These are phyloP conservation scores for Rhizophlyctis rosea DNA, from an alignment of 192 early-diverging fungal species.

Conservation along the genomic window DNA sequence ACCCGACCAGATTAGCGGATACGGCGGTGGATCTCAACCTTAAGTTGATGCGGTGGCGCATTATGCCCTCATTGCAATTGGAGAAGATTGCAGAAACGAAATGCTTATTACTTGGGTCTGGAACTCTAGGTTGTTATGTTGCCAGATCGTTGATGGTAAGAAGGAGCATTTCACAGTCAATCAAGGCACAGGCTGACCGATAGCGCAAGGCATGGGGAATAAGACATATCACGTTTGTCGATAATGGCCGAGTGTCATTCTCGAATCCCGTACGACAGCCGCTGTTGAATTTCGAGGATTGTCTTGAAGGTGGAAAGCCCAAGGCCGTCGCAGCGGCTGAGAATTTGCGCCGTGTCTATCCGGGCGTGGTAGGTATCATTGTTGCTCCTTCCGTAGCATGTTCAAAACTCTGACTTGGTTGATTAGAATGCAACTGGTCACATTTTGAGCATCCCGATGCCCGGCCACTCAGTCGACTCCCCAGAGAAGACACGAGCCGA, in stretches of 20 bases:
- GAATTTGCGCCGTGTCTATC: constrained; percentile 70
- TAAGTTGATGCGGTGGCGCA: constrained; percentile 95
- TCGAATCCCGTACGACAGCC: constrained; percentile 97
- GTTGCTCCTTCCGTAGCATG: constrained; percentile 6
- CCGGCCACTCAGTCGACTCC: constrained; percentile 70
- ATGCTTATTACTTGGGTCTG: constrained; percentile 87
- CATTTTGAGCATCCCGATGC: constrained; percentile 88
- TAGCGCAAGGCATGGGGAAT: constrained; percentile 84
- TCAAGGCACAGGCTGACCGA: background rate
- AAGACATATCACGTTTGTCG: constrained; percentile 90
- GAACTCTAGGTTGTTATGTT: constrained; percentile 93
- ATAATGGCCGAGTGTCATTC: constrained; percentile 85
- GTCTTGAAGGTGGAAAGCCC: constrained; percentile 76
- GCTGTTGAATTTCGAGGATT: constrained; percentile 87
- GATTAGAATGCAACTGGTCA: constrained; percentile 65
- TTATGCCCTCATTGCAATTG: constrained; percentile 78
- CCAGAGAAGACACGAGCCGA: constrained; percentile 31
- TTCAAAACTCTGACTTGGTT: background rate
- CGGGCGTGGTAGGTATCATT: constrained; percentile 62
- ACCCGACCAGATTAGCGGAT: constrained; percentile 78
- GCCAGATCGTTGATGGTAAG: constrained; percentile 73
- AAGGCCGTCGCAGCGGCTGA: constrained; percentile 88
- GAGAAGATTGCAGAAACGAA: constrained; percentile 73
- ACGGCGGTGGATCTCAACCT: constrained; percentile 92
- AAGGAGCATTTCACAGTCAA: constrained; percentile 3